Base-by-base conservation (phyloP, 2,329 filamentous ascomycete species). In the Pseudonectria foliicola region DNA sequence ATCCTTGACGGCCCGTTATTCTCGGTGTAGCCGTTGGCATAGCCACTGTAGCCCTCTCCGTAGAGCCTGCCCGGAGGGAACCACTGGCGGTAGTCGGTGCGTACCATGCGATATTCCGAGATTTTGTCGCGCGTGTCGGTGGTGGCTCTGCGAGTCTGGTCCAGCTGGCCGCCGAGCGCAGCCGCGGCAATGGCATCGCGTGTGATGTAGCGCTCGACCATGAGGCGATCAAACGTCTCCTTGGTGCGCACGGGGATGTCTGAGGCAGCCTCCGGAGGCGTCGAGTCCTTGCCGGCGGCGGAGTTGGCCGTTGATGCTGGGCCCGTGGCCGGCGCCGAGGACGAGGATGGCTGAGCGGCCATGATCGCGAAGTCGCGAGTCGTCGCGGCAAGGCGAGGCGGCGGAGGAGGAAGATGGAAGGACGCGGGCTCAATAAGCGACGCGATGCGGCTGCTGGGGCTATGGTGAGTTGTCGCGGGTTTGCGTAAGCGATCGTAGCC, bases 21-120 rank as follows among this genome's bases (percentile, higher is more conserved):
- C 52, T 89, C 87, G 21, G 90, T 95, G 50, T 78, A 71, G 42
- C 84, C 82, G 66, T 96, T 96, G 46, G 85, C 90, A 55, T 83
- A 95, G 29, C 89, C 90, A 55, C 77, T 80, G 58, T 94, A 98
- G 35, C 92, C 92, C 49, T 70, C 77, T 61, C 70, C 83, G 63
- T 70, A 87, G 42, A 79, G 68, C 46, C 66, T 71, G 46, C 64
- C 68, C 1, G 75, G 66, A 3, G 73, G 70, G 38, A 77, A 80
- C 55, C 63, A 73, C 30, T 62, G 62, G 40, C 73, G 70, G 50
- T 71, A 75, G 7, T 75, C 68, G 43, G 59, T 66, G 41, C 72
- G 67, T 29, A 86, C 56, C 31, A 70, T 61, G 39, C 76, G 70
- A 67, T 90, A 87, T 55, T 86, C 80, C 40, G 81, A 73, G 39